These are phyloP conservation scores for Sherardia arvensis DNA, from an alignment of 257 asterid genomes.

Conservation along the genomic window DNA sequence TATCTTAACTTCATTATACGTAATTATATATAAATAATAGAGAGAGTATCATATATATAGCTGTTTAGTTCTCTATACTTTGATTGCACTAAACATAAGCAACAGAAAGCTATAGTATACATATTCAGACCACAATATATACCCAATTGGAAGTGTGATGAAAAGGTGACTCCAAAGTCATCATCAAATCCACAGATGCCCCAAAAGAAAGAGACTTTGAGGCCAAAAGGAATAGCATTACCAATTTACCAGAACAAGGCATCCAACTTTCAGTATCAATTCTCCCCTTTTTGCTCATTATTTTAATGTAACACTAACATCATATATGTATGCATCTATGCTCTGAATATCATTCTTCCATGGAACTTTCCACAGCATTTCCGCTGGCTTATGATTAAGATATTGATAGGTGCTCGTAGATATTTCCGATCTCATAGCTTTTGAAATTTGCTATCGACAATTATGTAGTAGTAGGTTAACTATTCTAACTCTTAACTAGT, in stretches of 20 bases:
- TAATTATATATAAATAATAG: too few relatives aligned
- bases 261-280: conserved; percentile 27
- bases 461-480: too few relatives aligned
- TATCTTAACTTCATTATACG: too few relatives aligned
- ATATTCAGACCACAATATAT: conserved; percentile 9
- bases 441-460: too few relatives aligned
- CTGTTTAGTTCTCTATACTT: conserved; percentile 1
- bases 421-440: not conserved
- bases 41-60: too few relatives aligned
- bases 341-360: not conserved
- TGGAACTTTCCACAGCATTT: not conserved
- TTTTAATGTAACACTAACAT: not conserved
- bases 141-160: conserved; percentile 12
- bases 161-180: conserved; percentile 20
- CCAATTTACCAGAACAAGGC: conserved; percentile 33
- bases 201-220: conserved; percentile 16
- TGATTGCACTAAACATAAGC: conserved; percentile 7
- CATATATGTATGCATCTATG: not conserved
- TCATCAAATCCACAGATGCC: conserved; percentile 23
- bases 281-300: conserved; percentile 8
- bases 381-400: not conserved
- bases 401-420: not conserved
- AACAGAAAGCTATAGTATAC: conserved; percentile 18
- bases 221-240: conserved; percentile 34
- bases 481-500: too few relatives aligned